Percentiles rank a stretch among this genome's conserved stretches.
These are phyloP conservation scores for Casuarina equisetifolia DNA, from an alignment of 306 rosid genomes.

Conservation along the genomic window DNA sequence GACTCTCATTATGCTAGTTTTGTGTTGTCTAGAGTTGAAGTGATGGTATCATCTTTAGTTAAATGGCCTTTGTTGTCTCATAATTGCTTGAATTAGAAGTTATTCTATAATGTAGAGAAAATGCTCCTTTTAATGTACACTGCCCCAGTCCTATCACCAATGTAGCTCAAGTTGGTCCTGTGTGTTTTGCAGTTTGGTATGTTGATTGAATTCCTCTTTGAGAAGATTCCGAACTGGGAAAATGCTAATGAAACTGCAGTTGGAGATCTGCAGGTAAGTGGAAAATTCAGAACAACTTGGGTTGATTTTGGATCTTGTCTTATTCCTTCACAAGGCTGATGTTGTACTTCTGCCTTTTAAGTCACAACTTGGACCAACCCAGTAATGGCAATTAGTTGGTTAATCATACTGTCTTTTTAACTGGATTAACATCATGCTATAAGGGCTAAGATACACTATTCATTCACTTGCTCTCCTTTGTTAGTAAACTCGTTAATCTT, in stretches of 20 bases:
- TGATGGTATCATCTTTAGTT: background rate
- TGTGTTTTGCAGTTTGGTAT: conserved; percentile 83
- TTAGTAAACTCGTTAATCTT: background rate
- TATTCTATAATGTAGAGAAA: background rate
- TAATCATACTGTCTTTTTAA: conserved; percentile 1
- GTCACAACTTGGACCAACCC: background rate
- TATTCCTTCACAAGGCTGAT: background rate
- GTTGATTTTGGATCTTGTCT: background rate
- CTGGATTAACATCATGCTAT: conserved; percentile 10
- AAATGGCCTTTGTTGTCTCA: background rate
- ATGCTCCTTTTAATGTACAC: background rate
- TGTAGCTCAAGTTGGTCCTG: conserved; percentile 24
- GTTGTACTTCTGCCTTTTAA: background rate
- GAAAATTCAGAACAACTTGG: conserved; percentile 18
- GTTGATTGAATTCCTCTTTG: conserved; percentile 87
- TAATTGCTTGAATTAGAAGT: background rate
- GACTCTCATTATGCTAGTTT: background rate
- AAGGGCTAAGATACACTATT: background rate
- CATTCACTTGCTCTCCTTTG: background rate
- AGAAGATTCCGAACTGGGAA: conserved; percentile 69
- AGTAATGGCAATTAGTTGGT: background rate
- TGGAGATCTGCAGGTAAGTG: conserved; percentile 89
- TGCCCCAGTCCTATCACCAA: conserved; percentile 22
- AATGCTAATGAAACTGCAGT: conserved; percentile 68
- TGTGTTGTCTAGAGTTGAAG: background rate